Percentiles rank a stretch among this genome's conserved stretches.
phyloP scores from a whole-genome alignment of 345 rosid species.

The Populus simonii region DNA sequence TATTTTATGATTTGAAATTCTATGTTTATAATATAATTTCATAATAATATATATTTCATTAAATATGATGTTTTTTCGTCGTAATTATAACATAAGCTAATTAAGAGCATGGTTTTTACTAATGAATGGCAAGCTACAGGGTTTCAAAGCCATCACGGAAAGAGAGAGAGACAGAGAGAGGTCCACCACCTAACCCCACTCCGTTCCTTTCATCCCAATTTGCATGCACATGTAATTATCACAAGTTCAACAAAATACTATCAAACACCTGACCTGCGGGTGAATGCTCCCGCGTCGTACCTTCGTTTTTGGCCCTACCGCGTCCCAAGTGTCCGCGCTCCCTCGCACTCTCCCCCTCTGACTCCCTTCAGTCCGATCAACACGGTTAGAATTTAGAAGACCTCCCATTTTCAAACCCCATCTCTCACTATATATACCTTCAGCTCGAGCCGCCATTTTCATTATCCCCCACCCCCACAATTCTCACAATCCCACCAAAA shows the following conservation, averaged over 20 bases:
- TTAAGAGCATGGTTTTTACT: too few species aligned
- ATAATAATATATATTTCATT: too few species aligned
- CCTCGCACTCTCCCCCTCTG: neutral
- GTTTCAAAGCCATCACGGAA: neutral
- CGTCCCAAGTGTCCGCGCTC: conserved; percentile 11
- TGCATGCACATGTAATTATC: too few species aligned
- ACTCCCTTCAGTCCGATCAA: neutral
- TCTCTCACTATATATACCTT: neutral
- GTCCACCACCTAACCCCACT: neutral
- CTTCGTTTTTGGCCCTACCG: neutral
- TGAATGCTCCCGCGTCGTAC: neutral
- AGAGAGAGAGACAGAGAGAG: neutral
- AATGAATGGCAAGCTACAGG: neutral
- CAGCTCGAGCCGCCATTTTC: conserved; percentile 24
- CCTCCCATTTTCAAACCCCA: neutral
- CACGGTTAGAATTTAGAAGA: conserved; percentile 17
- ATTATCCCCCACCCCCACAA: neutral
- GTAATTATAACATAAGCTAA: too few species aligned
- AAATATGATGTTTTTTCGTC: too few species aligned
- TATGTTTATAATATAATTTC: too few species aligned
- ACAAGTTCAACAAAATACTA: neutral
- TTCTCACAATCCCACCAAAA: neutral
- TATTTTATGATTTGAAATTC: too few species aligned
- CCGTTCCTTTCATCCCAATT: too few species aligned
- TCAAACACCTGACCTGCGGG: neutral